Evolutionary conservation across 2,329 filamentous ascomycete genomes (phyloP).

Genomic region (Knufia fluminis): DNA sequence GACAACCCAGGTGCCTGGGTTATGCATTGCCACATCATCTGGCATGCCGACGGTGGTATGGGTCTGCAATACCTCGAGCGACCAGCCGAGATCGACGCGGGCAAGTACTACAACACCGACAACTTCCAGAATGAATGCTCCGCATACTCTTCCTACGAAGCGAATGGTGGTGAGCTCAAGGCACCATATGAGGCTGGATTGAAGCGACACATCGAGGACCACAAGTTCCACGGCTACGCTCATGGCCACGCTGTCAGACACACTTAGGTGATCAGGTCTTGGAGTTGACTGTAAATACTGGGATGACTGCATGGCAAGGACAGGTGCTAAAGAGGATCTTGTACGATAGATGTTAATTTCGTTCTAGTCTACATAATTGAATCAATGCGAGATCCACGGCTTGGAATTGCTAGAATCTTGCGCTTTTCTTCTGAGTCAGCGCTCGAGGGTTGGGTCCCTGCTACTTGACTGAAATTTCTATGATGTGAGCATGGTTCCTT

Average conservation of each 20-base stretch:
- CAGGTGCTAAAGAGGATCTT: not conserved
- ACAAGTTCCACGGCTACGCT: constrained; percentile 9
- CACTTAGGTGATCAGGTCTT: not conserved
- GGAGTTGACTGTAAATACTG: not conserved
- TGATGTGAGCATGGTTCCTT: constrained; percentile 19
- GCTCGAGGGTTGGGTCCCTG: not conserved
- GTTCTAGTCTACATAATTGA: constrained; percentile 7
- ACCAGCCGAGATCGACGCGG: constrained; percentile 12
- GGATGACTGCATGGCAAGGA: not conserved
- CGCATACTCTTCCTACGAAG: constrained; percentile 11
- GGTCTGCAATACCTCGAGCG: constrained; percentile 34
- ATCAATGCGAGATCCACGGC: not conserved
- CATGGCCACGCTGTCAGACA: constrained; percentile 9
- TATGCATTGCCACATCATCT: constrained; percentile 76
- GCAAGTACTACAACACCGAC: constrained; percentile 11
- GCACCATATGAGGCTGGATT: constrained; percentile 15
- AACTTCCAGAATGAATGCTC: constrained; percentile 20
- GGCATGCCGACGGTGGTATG: constrained; percentile 62
- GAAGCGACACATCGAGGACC: constrained; percentile 13
- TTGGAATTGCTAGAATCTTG: no score
- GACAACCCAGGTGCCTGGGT: constrained; percentile 51
- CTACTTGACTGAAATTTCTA: constrained; percentile 11
- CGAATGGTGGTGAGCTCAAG: constrained; percentile 10
- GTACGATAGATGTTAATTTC: constrained; percentile 6
- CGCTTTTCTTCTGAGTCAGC: no score